Conservation (phyloP, 169 alveolate genomes). For the Plasmodium relictum region DNA sequence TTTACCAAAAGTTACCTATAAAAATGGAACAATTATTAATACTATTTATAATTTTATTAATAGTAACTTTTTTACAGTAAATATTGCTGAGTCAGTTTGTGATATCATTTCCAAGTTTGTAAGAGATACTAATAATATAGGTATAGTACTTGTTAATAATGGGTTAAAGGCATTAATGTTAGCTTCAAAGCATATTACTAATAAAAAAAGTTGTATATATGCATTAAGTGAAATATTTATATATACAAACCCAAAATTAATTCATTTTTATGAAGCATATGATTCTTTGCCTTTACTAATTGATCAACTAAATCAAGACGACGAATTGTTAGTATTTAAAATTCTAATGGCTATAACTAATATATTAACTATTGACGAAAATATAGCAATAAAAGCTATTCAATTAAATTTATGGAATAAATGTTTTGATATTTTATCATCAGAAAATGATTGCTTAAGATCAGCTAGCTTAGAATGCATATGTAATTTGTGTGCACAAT, state of each 20-base stretch:
- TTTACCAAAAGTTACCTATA: slow-evolving; percentile 4
- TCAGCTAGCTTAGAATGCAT: slow-evolving; percentile 73
- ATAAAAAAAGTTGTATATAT: slow-evolving; percentile 55
- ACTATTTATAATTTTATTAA: slow-evolving; percentile 71
- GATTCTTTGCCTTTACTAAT: slow-evolving; percentile 69
- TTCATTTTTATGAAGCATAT: slow-evolving; percentile 77
- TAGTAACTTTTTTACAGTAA: slow-evolving; percentile 62
- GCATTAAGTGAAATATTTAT: slow-evolving; percentile 77
- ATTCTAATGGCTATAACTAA: slow-evolving; percentile 72
- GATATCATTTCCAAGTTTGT: slow-evolving; percentile 62
- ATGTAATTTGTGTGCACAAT: slow-evolving; percentile 72
- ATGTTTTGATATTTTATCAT: slow-evolving; percentile 64
- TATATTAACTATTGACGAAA: slow-evolving; percentile 74
- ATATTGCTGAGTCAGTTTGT: slow-evolving; percentile 71
- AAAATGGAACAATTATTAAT: slow-evolving; percentile 68
- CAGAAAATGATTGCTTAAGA: slow-evolving; percentile 56
- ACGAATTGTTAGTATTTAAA: slow-evolving; percentile 59
- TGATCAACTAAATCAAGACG: slow-evolving; percentile 55
- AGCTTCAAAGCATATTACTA: slow-evolving; percentile 61
- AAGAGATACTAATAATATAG: slow-evolving; percentile 40
- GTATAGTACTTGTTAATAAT: slow-evolving; percentile 62
- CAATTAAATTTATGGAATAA: slow-evolving; percentile 65
- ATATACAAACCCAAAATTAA: slow-evolving; percentile 62
- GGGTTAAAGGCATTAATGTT: slow-evolving; percentile 57
- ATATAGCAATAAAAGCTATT: slow-evolving; percentile 72